These are phyloP conservation scores for Chaetomiaceae sp. DNA, from an alignment of 2,329 filamentous ascomycete species.

Conservation along the genomic window DNA sequence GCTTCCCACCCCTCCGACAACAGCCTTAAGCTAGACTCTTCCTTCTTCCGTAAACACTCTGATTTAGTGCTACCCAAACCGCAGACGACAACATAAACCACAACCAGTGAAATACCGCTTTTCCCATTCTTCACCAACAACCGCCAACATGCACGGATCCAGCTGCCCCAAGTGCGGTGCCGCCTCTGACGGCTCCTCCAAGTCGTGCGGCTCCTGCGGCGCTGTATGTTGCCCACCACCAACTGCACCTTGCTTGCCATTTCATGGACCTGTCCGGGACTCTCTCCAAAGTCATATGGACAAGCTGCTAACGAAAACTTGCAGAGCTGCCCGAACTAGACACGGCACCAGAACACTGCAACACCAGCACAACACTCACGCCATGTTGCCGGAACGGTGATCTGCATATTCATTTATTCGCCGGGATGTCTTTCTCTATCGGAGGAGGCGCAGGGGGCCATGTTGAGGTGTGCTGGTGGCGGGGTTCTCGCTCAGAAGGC, in stretches of 20 bases:
- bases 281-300: no score
- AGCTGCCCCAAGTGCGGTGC: constrained; percentile 53
- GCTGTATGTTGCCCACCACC: constrained; percentile 41
- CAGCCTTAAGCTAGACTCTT: background rate
- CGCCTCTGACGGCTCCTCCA: constrained; percentile 38
- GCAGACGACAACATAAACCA: background rate
- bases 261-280: background rate
- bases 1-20: constrained; percentile 11
- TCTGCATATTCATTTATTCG: no score
- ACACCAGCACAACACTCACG: no score
- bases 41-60: no score
- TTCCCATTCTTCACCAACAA: constrained; percentile 2
- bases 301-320: background rate
- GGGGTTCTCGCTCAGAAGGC: no score
- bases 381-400: no score
- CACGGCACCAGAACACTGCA: background rate
- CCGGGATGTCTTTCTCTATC: no score
- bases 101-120: background rate
- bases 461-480: no score
- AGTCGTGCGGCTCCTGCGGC: constrained; percentile 52
- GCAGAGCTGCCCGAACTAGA: constrained; percentile 28
- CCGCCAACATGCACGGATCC: constrained; percentile 34
- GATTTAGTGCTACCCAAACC: no score
- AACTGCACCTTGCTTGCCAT: background rate
- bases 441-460: no score